phyloP scores from a whole-genome alignment of 2,329 filamentous ascomycete species.

The Fusarium ramigenum region DNA sequence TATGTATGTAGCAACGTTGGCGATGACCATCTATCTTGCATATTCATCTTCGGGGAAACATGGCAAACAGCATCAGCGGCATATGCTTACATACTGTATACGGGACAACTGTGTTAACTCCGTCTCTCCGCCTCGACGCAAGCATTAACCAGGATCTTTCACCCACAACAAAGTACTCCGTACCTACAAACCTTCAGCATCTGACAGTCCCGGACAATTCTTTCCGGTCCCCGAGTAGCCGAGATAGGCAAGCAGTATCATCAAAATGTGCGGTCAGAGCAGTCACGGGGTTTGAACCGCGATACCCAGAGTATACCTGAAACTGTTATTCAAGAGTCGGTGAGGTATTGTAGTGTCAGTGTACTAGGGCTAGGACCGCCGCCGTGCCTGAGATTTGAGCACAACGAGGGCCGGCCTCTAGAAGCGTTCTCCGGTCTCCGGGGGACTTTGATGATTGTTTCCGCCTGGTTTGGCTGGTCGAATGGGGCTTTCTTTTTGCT shows the following conservation, averaged over 20 bases:
- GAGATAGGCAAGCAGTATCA: conserved; percentile 5
- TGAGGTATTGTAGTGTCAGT: conserved; percentile 22
- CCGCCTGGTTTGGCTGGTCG: conserved; percentile 25
- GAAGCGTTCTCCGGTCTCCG: conserved; percentile 24
- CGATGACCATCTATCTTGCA: conserved; percentile 36
- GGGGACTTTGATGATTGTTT: conserved; percentile 31
- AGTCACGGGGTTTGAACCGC: conserved; percentile 25
- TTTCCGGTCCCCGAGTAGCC: conserved; percentile 24
- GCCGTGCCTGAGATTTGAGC: conserved; percentile 21
- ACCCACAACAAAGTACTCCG: neutral
- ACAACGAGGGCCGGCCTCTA: conserved; percentile 10
- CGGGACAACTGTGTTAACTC: neutral
- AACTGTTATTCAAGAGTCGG: conserved; percentile 10
- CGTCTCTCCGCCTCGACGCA: conserved; percentile 3
- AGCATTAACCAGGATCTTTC: conserved; percentile 15
- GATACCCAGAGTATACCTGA: conserved; percentile 29
- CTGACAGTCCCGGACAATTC: conserved; percentile 28
- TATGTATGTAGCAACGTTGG: conserved; percentile 28
- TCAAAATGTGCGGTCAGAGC: conserved; percentile 39
- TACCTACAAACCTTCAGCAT: neutral
- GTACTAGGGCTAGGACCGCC: conserved; percentile 12
- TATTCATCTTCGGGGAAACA: conserved; percentile 22
- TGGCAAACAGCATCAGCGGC: conserved; percentile 6
- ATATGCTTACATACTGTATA: conserved; percentile 6
- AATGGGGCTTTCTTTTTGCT: conserved; percentile 23